Evolutionary conservation across 1,284 basidiomycete genomes (phyloP), one percentile per base, ranked within the genome.

Genomic region (Malassezia furfur): DNA sequence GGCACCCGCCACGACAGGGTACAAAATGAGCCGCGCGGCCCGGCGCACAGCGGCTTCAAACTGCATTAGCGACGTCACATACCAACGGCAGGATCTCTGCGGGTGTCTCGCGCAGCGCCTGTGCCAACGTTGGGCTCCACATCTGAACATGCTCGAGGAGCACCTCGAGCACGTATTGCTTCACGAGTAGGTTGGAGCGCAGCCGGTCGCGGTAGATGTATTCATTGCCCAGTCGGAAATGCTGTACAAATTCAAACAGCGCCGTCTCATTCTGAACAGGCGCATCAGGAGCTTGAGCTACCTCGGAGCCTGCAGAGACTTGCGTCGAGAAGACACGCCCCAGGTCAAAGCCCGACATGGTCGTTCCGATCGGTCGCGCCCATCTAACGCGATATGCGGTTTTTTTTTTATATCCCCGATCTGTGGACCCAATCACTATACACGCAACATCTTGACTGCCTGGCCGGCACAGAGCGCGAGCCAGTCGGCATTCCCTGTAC

Each of bases 111-210:
- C 94, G 87, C 52, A 96, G 84, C 25, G 83, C 83, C 74, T 93
- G 88, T 0, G 90, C 90, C 17, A 99, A 80, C 70, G 93, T 88
- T 66, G 94, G 89, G 70, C 91, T 91, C 80, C 86, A 98, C 21
- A 93, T 80, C 61, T 85, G 83, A 43, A 99, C 77, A 77, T 98
- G 90, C 46, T 85, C 83, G 62, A 98, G 81, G 75, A 94, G 88
- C 19, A 98, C 85, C 70, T 98, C 91, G 21, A 98, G 81, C 17
- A 90, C 82, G 69, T 91, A 85, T 64, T 91, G 88, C 75, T 91
- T 91, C 57, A 94, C 78, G 14, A 98, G 81, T 36, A 96, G 77
- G 68, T 91, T 94, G 44, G 85, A 87, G 19, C 91, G 83, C 40
- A 98, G 80, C 60, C 87, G 86, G 72, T 98, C 93, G 68, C 90